phyloP scores from a whole-genome alignment of 768 basidiomycete genomes.

The Lentinula lateritia region DNA sequence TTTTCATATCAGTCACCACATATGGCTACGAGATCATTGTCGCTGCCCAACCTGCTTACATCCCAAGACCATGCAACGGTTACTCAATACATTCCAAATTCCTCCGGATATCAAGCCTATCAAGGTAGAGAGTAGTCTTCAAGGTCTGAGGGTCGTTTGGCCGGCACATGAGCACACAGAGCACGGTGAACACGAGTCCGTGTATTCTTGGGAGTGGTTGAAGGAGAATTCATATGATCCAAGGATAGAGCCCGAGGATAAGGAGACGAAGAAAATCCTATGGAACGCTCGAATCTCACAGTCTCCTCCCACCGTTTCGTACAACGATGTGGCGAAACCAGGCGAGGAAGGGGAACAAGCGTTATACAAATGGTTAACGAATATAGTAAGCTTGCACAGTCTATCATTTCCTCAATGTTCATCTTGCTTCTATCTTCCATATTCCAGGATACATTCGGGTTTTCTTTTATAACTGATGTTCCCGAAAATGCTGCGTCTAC shows the following conservation, averaged over 20 bases:
- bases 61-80: slow-evolving; percentile 81
- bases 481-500: slow-evolving; percentile 81
- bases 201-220: slow-evolving; percentile 89
- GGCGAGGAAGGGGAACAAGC: slow-evolving; percentile 63
- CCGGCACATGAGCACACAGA: slow-evolving; percentile 24
- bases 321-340: slow-evolving; percentile 65
- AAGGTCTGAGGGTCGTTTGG: slow-evolving; percentile 78
- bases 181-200: slow-evolving; percentile 63
- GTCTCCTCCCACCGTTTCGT: slow-evolving; percentile 68
- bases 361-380: slow-evolving; percentile 74
- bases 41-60: slow-evolving; percentile 86
- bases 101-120: slow-evolving; percentile 66
- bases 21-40: slow-evolving; percentile 93
- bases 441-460: slow-evolving; percentile 75
- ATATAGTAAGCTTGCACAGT: slow-evolving; percentile 50
- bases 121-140: slow-evolving; percentile 44
- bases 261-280: slow-evolving; percentile 50
- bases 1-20: slow-evolving; percentile 59
- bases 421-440: not conserved
- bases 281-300: slow-evolving; percentile 79
- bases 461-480: slow-evolving; percentile 81
- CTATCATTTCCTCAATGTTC: not conserved
- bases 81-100: slow-evolving; percentile 82
- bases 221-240: slow-evolving; percentile 78
- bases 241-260: slow-evolving; percentile 24